Base-by-base conservation (phyloP, 176 grass and related monocot species). In the Triticum dicoccoides region DNA sequence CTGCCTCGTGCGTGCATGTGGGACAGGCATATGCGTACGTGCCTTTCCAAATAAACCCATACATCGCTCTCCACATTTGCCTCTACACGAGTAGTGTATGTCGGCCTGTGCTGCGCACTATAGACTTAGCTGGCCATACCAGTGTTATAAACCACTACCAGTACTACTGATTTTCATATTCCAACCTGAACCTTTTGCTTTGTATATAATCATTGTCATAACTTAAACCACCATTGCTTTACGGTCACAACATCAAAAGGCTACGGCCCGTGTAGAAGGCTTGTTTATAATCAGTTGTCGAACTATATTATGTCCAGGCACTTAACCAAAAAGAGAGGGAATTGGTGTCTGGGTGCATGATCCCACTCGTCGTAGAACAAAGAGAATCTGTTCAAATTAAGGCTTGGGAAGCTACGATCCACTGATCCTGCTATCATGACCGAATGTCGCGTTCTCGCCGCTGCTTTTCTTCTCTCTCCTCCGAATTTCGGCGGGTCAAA, bases 401-500 rank as follows among this genome's bases (percentile, higher is more conserved):
- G n/a, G 0, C 33, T 15, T 24, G 6, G 15, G 37, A 56, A 86
- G 63, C 25, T 45, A 23, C 23, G 14, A 54, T 76, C 45, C 73
- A 52, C 25, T 65, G 74, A 83, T 90, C 38, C 37, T 52, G 24
- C 58, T 66, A 80, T n/a, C 79, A 42, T 12, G 73, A 73, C 17
- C 17, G 89, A 79, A 90, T 68, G 66, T 65, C 30, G 33, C 0
- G 23, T 87, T 54, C 7, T 79, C 71, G 5, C 89, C 89, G 7
- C n/a, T 90, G 73, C 80, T 87, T 90, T 87, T 14, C 18, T 1
- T 86, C 73, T 64, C 79, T 86, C 64, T 78, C 37, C 77, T 29
- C 5, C 2, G 14, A 9, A 13, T 64, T n/a, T 73, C 32, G 25
- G 56, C 56, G 13, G 51, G 73, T 83, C 80, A 86, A 86, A 33